These are phyloP conservation scores for Schoenoplectus triqueter DNA, from an alignment of 202 grass and related monocot species.

Conservation along the genomic window DNA sequence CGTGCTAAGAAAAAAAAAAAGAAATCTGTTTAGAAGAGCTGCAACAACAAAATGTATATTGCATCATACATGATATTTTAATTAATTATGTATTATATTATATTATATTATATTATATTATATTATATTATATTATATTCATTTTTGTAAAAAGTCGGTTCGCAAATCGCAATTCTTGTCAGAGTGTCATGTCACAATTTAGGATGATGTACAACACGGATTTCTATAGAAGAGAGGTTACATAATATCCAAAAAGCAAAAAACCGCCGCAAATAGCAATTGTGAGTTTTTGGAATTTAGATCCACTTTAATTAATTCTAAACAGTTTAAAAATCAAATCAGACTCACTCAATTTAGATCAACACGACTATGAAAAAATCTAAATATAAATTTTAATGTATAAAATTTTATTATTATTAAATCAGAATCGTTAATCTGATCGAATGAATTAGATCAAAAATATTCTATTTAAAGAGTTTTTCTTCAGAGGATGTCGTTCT, in stretches of 20 bases:
- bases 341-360: too few relatives aligned
- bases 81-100: background rate
- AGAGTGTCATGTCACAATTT: background rate
- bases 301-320: too few relatives aligned
- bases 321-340: too few relatives aligned
- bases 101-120: background rate
- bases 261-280: background rate
- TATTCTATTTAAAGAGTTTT: too few relatives aligned
- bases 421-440: too few relatives aligned
- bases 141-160: background rate
- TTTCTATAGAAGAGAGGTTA: background rate
- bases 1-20: slow-evolving; percentile 4
- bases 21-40: background rate
- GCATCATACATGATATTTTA: background rate
- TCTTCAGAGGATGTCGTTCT: too few relatives aligned
- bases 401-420: too few relatives aligned
- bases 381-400: too few relatives aligned
- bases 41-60: background rate
- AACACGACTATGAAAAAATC: too few relatives aligned
- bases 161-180: background rate
- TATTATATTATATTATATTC: background rate
- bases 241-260: background rate
- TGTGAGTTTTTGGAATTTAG: too few relatives aligned
- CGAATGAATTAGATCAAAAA: too few relatives aligned
- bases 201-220: background rate